A percentile compares a stretch with the other conserved stretches of the same genome.
Conservation (phyloP, 1,284 basidiomycete genomes). For the Coniferiporia weirii region DNA sequence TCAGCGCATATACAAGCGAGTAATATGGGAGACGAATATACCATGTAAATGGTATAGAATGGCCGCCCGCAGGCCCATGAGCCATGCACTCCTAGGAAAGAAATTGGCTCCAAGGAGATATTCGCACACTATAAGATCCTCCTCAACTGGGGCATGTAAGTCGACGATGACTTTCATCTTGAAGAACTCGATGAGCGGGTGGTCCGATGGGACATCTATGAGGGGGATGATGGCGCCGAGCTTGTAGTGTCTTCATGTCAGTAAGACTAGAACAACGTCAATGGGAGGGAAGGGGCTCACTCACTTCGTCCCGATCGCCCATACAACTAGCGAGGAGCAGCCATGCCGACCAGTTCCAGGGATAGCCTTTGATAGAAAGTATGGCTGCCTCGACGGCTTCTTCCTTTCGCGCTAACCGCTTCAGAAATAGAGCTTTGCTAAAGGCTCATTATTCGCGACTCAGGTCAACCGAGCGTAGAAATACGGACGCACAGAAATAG, state of each 20-base stretch:
- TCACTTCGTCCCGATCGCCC: constrained; percentile 86
- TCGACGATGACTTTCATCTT: constrained; percentile 87
- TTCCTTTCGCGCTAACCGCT: constrained; percentile 70
- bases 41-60: constrained; percentile 89
- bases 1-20: too few relatives aligned
- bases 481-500: constrained; percentile 66
- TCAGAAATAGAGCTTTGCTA: constrained; percentile 78
- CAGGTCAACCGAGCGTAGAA: constrained; percentile 9
- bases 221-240: constrained; percentile 59
- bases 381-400: constrained; percentile 84
- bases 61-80: constrained; percentile 82
- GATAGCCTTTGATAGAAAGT: constrained; percentile 72
- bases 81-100: constrained; percentile 82
- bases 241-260: constrained; percentile 31
- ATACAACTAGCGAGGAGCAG: constrained; percentile 74
- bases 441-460: constrained; percentile 6
- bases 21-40: constrained; percentile 26
- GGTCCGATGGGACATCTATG: constrained; percentile 58
- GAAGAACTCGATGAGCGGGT: constrained; percentile 82
- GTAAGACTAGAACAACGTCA: not conserved
- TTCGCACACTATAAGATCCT: constrained; percentile 74
- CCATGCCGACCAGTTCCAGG: constrained; percentile 98
- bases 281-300: not conserved
- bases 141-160: constrained; percentile 82
- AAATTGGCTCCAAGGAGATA: constrained; percentile 63